Evolutionary conservation across 306 rosid genomes (phyloP).

Genomic region (Glycine soja): DNA sequence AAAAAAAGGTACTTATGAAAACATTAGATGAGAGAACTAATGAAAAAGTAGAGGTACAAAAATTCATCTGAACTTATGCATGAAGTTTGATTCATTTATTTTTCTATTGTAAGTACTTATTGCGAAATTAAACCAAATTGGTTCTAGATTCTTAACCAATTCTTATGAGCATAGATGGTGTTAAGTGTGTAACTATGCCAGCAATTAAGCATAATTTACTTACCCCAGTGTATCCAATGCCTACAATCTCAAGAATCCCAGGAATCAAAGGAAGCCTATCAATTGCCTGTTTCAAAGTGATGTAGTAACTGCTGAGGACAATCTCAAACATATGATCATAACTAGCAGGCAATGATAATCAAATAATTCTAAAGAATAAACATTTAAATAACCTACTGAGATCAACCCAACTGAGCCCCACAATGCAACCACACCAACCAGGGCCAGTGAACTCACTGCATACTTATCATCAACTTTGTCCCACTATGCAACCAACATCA

Average conservation of each 20-base stretch:
- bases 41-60: background rate
- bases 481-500: conserved; percentile 67
- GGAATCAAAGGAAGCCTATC: conserved; percentile 95
- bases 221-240: conserved; percentile 94
- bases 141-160: no score
- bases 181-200: no score
- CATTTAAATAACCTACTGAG: conserved; percentile 61
- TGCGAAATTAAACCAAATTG: no score
- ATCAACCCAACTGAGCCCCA: conserved; percentile 80
- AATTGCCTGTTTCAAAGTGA: conserved; percentile 71
- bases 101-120: no score
- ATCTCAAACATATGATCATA: conserved; percentile 12
- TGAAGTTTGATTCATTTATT: background rate
- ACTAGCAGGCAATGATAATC: background rate
- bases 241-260: conserved; percentile 83
- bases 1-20: background rate
- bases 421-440: conserved; percentile 67
- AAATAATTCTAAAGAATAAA: conserved; percentile 9
- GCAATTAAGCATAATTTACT: conserved; percentile 25
- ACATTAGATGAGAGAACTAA: background rate
- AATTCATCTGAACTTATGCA: background rate
- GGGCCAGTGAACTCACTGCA: conserved; percentile 76
- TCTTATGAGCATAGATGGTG: no score
- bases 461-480: conserved; percentile 93
- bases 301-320: conserved; percentile 21